Percentiles rank a stretch among this genome's conserved stretches.
Evolutionary conservation across 2,329 filamentous ascomycete genomes (phyloP).

Genomic region (Cytospora mali): DNA sequence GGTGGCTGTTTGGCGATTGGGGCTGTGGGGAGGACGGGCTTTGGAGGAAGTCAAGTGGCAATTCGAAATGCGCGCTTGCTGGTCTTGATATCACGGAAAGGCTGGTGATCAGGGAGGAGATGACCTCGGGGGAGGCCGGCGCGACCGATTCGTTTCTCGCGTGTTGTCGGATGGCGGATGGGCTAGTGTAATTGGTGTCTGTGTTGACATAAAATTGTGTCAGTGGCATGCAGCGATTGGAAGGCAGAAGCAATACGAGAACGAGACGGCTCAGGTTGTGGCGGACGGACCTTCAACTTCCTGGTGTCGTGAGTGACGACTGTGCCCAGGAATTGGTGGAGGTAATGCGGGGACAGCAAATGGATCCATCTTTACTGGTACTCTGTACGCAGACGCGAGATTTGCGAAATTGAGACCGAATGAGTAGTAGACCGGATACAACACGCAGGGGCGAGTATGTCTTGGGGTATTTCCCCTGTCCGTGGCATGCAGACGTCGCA

Average conservation of each 20-base stretch:
- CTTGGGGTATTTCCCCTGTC: background rate
- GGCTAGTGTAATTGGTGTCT: conserved; percentile 25
- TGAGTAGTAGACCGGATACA: background rate
- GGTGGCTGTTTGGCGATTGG: conserved; percentile 40
- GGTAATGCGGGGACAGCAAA: conserved; percentile 26
- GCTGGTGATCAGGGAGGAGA: conserved; percentile 69
- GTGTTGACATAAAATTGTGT: conserved; percentile 23
- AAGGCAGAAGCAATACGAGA: conserved; percentile 18
- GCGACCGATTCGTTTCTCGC: conserved; percentile 33
- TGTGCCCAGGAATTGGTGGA: conserved; percentile 30
- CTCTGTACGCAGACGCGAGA: conserved; percentile 7
- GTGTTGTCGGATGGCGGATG: conserved; percentile 16
- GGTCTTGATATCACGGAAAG: conserved; percentile 69
- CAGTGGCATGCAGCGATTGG: conserved; percentile 17
- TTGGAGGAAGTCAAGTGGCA: conserved; percentile 47
- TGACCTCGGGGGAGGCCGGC: conserved; percentile 68
- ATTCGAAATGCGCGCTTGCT: conserved; percentile 70
- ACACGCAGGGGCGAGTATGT: background rate
- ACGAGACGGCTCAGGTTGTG: conserved; percentile 2
- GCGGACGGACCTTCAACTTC: conserved; percentile 22
- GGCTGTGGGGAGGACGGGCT: conserved; percentile 28
- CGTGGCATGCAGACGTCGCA: background rate
- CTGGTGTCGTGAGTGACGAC: conserved; percentile 30
- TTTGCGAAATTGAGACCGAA: conserved; percentile 16
- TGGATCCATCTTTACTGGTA: conserved; percentile 23